These are phyloP conservation scores for Salicornia ramosissima DNA, from an alignment of 148 eudicot genomes.

Conservation along the genomic window DNA sequence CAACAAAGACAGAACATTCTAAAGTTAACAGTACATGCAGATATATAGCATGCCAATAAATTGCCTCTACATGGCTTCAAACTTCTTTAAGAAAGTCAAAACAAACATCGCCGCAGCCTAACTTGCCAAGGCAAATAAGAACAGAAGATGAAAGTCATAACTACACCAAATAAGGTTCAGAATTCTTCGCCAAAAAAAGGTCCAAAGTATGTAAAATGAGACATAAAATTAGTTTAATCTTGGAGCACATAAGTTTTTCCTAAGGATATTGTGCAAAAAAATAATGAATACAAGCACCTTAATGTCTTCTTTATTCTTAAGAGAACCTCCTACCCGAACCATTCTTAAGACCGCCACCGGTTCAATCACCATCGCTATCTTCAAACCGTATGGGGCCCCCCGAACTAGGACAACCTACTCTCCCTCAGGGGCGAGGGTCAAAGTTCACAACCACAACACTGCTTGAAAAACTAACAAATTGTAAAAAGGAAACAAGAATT, in stretches of 20 bases:
- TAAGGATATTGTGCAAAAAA: too few species aligned
- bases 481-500: not conserved
- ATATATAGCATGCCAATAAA: not conserved
- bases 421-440: too few species aligned
- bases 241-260: not conserved
- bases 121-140: not conserved
- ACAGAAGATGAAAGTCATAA: not conserved
- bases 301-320: too few species aligned
- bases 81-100: not conserved
- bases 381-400: too few species aligned
- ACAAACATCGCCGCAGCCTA: not conserved
- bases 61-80: constrained; percentile 3
- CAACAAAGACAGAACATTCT: not conserved
- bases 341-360: too few species aligned
- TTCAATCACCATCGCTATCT: too few species aligned
- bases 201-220: not conserved
- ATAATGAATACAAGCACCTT: not conserved
- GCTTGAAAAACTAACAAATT: not conserved
- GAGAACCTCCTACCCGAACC: too few species aligned
- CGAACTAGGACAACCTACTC: too few species aligned
- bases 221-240: not conserved
- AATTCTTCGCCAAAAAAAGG: not conserved
- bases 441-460: not conserved
- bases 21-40: not conserved
- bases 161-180: not conserved